phyloP scores from a whole-genome alignment of 495 filamentous ascomycete species.

The Aspergillus funiculosus region DNA sequence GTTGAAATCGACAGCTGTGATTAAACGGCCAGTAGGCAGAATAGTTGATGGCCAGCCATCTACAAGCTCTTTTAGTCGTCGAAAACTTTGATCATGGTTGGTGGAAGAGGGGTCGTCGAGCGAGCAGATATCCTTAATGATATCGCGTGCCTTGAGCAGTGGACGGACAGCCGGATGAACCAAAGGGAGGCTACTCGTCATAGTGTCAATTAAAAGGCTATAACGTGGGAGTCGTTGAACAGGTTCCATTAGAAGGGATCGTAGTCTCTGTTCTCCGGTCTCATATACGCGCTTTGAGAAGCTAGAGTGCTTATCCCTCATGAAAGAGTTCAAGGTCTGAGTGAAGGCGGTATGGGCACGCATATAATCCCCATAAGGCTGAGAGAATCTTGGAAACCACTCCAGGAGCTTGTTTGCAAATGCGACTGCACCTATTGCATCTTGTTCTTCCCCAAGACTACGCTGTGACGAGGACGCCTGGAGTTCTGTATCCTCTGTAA shows the following conservation, averaged over 20 bases:
- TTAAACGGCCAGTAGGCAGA: conserved; percentile 69
- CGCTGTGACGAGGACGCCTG: conserved; percentile 33
- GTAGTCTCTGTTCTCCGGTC: conserved; percentile 83
- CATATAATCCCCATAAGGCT: conserved; percentile 88
- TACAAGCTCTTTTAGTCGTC: conserved; percentile 66
- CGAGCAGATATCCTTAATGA: conserved; percentile 92
- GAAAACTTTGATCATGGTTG: conserved; percentile 63
- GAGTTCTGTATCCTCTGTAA: conserved; percentile 50
- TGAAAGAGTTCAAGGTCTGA: conserved; percentile 66
- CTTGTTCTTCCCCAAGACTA: conserved; percentile 44
- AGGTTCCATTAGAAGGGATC: conserved; percentile 92
- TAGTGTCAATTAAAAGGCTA: conserved; percentile 92
- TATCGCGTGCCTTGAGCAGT: conserved; percentile 79
- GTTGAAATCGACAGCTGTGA: conserved; percentile 75
- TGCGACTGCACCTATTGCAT: conserved; percentile 65
- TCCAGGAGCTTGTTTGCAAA: conserved; percentile 74
- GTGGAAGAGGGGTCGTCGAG: conserved; percentile 61
- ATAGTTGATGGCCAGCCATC: conserved; percentile 73
- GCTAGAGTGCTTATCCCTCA: conserved; percentile 67
- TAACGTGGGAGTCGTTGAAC: conserved; percentile 94
- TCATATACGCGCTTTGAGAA: conserved; percentile 73
- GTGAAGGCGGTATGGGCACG: conserved; percentile 78
- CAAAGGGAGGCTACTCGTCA: conserved; percentile 73
- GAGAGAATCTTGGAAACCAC: conserved; percentile 85
- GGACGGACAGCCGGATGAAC: conserved; percentile 73